Evolutionary conservation across 768 basidiomycete species (phyloP).

Genomic region (Xerocomellus chrysenteron): DNA sequence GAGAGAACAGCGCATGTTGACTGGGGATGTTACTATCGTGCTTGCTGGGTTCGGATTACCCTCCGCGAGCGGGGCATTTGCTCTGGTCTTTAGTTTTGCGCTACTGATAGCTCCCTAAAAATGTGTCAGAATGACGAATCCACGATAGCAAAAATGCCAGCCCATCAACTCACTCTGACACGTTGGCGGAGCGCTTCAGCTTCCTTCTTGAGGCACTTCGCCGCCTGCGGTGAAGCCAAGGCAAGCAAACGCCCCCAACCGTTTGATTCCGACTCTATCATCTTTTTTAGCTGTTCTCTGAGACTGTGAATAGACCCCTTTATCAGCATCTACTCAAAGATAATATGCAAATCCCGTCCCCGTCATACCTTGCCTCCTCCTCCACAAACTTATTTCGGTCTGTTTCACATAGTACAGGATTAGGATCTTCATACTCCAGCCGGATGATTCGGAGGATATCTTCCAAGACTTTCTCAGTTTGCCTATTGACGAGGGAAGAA

Average conservation of each 20-base stretch:
- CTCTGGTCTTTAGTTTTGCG: not conserved
- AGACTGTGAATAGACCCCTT: not conserved
- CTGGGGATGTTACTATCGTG: not conserved
- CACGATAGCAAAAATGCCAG: not conserved
- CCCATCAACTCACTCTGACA: not conserved
- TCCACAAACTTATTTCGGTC: not conserved
- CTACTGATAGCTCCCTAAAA: conserved; percentile 2
- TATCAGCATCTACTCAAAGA: not conserved
- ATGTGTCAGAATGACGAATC: not conserved
- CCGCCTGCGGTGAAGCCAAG: conserved; percentile 6
- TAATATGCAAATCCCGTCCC: not conserved
- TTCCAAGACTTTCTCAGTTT: not conserved
- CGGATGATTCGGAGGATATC: not conserved
- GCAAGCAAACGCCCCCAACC: conserved; percentile 1
- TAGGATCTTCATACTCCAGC: not conserved
- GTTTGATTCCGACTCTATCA: not conserved
- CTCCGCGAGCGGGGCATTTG: not conserved
- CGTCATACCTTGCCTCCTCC: conserved; percentile 6
- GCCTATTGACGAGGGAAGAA: not conserved
- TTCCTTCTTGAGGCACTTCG: not conserved
- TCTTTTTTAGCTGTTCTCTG: not conserved
- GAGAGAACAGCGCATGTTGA: not conserved
- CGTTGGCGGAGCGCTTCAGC: conserved; percentile 4
- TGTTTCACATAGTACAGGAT: conserved; percentile 1
- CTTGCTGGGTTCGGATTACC: not conserved